A percentile compares a stretch with the other conserved stretches of the same genome.
These are phyloP conservation scores for Xylariaceae sp. DNA, from an alignment of 2,329 filamentous ascomycete species.

Conservation along the genomic window DNA sequence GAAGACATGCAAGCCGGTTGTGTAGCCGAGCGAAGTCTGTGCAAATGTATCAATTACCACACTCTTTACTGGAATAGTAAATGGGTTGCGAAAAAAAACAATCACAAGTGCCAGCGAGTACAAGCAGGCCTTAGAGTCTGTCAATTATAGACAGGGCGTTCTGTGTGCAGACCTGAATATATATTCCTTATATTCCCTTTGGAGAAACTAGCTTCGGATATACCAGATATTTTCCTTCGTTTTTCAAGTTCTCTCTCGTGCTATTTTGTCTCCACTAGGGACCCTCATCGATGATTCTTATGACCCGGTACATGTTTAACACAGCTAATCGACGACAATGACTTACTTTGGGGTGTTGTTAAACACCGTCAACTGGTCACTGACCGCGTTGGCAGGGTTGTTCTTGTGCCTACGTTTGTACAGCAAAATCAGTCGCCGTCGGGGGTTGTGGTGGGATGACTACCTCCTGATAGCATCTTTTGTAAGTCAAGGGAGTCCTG, in stretches of 20 bases:
- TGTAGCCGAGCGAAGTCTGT: too few species aligned
- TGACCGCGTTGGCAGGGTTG: slow-evolving; percentile 26
- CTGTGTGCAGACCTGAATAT: slow-evolving; percentile 8
- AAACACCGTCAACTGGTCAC: slow-evolving; percentile 33
- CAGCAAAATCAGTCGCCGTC: slow-evolving; percentile 31
- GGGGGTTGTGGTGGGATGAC: slow-evolving; percentile 37
- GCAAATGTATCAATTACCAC: too few species aligned
- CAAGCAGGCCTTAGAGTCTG: too few species aligned
- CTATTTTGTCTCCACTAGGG: not conserved
- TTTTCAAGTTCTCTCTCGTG: slow-evolving; percentile 3
- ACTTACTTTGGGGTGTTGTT: slow-evolving; percentile 30
- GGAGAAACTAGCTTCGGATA: too few species aligned
- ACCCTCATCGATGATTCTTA: slow-evolving; percentile 6
- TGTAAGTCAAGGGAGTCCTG: slow-evolving; percentile 19
- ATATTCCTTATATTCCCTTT: slow-evolving; percentile 1
- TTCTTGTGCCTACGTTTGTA: slow-evolving; percentile 33
- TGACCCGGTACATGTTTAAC: not conserved
- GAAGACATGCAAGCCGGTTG: too few species aligned
- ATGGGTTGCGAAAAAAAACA: too few species aligned
- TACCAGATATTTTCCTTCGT: slow-evolving; percentile 4
- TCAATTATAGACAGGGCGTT: not conserved
- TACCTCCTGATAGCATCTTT: slow-evolving; percentile 32
- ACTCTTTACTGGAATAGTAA: too few species aligned
- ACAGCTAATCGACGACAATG: slow-evolving; percentile 19
- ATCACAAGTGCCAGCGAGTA: too few species aligned